Evolutionary conservation across 1,284 basidiomycete genomes (phyloP).

Genomic region (Puccinia triticina): DNA sequence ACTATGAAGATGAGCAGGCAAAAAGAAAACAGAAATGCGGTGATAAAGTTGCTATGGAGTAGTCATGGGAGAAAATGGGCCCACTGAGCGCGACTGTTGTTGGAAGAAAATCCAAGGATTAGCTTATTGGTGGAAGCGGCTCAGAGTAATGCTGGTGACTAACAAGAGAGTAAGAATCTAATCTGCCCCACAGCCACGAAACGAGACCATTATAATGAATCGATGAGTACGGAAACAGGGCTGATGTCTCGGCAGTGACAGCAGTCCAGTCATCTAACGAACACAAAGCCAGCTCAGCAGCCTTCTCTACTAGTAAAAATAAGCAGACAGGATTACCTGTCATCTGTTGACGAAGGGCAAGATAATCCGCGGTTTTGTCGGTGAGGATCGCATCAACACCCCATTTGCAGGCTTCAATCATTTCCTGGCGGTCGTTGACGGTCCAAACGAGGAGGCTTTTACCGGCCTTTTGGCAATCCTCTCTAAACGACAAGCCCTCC

Average conservation of each 20-base stretch:
- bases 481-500: constrained; percentile 73
- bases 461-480: constrained; percentile 74
- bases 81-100: constrained; percentile 27
- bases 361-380: constrained; percentile 76
- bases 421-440: constrained; percentile 84
- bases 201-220: constrained; percentile 26
- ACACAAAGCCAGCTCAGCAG: not conserved
- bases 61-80: constrained; percentile 16
- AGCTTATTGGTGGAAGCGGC: not conserved
- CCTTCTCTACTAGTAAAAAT: not conserved
- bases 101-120: not conserved
- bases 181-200: constrained; percentile 7
- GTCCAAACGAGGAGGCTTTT: constrained; percentile 97
- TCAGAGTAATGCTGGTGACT: too few species aligned
- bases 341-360: constrained; percentile 72
- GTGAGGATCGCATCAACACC: constrained; percentile 86
- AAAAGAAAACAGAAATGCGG: too few species aligned
- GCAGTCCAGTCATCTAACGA: constrained; percentile 13
- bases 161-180: constrained; percentile 6
- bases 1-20: too few species aligned
- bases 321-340: constrained; percentile 62
- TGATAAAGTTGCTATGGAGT: not conserved
- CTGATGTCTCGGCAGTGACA: constrained; percentile 30
- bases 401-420: constrained; percentile 95
- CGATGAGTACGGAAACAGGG: constrained; percentile 30